Base-by-base conservation (phyloP, 2,329 filamentous ascomycete species). In the Claviceps paspali region DNA sequence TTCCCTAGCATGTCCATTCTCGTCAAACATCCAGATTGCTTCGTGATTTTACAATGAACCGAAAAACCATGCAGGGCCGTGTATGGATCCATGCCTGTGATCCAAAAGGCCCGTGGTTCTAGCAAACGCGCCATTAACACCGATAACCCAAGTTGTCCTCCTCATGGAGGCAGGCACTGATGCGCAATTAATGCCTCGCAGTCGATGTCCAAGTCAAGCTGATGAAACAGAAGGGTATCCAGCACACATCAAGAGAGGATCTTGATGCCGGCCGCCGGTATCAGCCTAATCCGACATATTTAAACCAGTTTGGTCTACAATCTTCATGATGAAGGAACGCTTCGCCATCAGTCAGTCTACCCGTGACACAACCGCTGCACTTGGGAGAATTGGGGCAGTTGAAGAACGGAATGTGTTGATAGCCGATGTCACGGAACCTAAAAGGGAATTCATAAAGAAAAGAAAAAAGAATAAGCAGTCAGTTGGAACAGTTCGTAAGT, bases 371-470 rank as follows among this genome's bases (percentile, higher is more conserved):
- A 46, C 83, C 84, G 47, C 72, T 79, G 57, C 88, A 96, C 60
- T 96, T 96, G 35, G 84, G 82, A 37, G 82, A 93, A 62, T 94
- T 96, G 44, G 91, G 91, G 55, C 91, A 98, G 64, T 98, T 98
- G 70, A 93, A 94, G 64, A 93, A 98, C 32, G 91, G 91, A 38
- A 96, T 87, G 50, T 98, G 91, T 52, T 95, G 86, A 63, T 98
- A 98, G 40, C 91, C 91, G 47, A 98, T 96, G 56, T 98, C 91
- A 38, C 88, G 87, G 79, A 98, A 98, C 87, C 87, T 94, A 45
- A 12, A 26, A 21, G 6, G 8, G 21, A 22, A 8, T 5, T 5
- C 5, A 8, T 5, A 22, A 8, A 22, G 21, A 8, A 22, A 22
- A 22, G 8, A 14, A 14, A 32, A 14, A 14, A 32, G 22, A 14